Percentiles rank a stretch among this genome's conserved stretches.
phyloP scores from a whole-genome alignment of 257 asterid species.

The Capsicum chinense region DNA sequence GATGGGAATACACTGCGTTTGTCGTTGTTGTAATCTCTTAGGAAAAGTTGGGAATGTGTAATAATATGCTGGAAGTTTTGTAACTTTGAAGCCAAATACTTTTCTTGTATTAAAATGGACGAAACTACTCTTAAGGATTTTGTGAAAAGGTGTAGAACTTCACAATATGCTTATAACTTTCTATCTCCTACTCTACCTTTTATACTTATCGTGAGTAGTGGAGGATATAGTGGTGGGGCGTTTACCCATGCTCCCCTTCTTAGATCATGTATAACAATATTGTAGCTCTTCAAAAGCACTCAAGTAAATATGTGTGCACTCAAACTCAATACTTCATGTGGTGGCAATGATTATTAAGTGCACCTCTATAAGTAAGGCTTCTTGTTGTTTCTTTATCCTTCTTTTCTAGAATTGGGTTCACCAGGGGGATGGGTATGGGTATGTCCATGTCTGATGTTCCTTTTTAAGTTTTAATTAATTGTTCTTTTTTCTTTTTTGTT shows the following conservation, averaged over 20 bases:
- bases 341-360: not conserved
- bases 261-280: not conserved
- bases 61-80: not conserved
- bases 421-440: not conserved
- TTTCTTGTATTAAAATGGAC: not conserved
- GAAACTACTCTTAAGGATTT: not conserved
- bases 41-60: conserved; percentile 22
- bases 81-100: conserved; percentile 2
- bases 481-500: not conserved
- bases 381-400: not conserved
- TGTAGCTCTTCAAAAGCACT: not conserved
- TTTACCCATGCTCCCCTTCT: not conserved
- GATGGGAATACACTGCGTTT: no score
- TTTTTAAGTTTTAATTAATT: not conserved
- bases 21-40: not conserved
- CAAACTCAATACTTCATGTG: not conserved
- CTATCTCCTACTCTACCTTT: conserved; percentile 14
- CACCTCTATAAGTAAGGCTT: not conserved
- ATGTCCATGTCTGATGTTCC: not conserved
- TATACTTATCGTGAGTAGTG: conserved; percentile 15
- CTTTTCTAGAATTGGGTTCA: not conserved
- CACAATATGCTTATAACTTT: not conserved
- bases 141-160: not conserved
- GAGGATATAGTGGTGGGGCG: not conserved
- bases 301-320: not conserved